Evolutionary conservation across 805 yeast genomes (phyloP).

Genomic region (Lipomyces chichibuensis): DNA sequence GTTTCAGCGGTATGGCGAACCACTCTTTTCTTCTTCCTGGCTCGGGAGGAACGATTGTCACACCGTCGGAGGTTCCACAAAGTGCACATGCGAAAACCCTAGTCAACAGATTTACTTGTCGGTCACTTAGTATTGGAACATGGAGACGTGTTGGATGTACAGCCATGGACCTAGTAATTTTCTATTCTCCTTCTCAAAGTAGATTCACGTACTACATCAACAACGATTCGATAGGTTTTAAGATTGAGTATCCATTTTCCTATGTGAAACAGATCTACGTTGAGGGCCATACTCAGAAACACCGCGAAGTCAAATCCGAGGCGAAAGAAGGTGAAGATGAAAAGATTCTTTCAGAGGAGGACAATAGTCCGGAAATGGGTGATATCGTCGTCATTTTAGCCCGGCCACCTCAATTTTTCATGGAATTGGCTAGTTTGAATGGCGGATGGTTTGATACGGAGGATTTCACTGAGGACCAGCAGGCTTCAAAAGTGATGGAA

Average conservation of each 20-base stretch:
- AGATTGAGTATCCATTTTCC: conserved; percentile 31
- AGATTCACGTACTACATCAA: conserved; percentile 33
- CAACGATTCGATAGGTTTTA: conserved; percentile 31
- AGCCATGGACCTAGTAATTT: conserved; percentile 31
- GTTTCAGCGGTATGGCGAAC: conserved; percentile 21
- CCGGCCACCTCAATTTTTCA: conserved; percentile 27
- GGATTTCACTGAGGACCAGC: conserved; percentile 35
- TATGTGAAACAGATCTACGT: conserved; percentile 26
- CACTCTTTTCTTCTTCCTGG: conserved; percentile 15
- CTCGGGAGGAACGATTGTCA: conserved; percentile 17
- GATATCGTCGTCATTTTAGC: conserved; percentile 25
- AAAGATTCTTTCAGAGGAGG: neutral
- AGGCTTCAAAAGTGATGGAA: conserved; percentile 29
- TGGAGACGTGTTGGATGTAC: conserved; percentile 33
- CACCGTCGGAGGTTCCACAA: conserved; percentile 7
- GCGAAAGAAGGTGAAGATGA: neutral
- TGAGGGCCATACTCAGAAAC: conserved; percentile 12
- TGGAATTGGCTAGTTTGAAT: conserved; percentile 20
- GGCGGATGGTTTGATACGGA: conserved; percentile 35
- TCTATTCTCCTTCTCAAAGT: conserved; percentile 20
- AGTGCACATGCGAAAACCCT: neutral
- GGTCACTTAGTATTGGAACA: conserved; percentile 30
- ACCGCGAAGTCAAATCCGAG: neutral
- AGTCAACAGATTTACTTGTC: conserved; percentile 21
- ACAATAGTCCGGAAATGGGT: conserved; percentile 14